A percentile compares a stretch with the other conserved stretches of the same genome.
Conservation (phyloP, 2,329 filamentous ascomycete species). For the Epichloe festucae region DNA sequence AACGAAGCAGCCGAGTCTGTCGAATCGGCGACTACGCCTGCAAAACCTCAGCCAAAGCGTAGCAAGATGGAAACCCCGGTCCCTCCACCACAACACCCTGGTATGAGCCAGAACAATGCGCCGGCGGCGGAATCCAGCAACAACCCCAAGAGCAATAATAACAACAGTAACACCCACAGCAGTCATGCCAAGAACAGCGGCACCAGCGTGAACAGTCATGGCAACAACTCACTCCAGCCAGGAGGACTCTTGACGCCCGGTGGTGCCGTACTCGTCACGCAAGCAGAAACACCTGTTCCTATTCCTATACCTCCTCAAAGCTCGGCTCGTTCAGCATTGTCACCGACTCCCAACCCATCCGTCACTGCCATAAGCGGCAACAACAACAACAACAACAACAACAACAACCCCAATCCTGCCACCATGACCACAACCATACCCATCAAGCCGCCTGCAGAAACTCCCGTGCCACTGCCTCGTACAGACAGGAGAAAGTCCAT, state of each 20-base stretch:
- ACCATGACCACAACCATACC: slow-evolving; percentile 17
- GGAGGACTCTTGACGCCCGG: slow-evolving; percentile 3
- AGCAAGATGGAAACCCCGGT: slow-evolving; percentile 46
- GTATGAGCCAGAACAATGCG: slow-evolving; percentile 16
- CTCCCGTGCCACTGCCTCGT: slow-evolving; percentile 24
- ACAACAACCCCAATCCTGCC: neutral
- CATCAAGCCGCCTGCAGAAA: slow-evolving; percentile 21
- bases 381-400: neutral
- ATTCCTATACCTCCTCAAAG: slow-evolving; percentile 21
- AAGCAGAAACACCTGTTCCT: slow-evolving; percentile 30
- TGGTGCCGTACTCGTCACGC: slow-evolving; percentile 9
- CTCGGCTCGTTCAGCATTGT: slow-evolving; percentile 18
- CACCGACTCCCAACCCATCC: slow-evolving; percentile 16
- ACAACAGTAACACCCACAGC: slow-evolving; percentile 5
- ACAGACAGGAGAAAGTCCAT: slow-evolving; percentile 19
- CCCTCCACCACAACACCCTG: slow-evolving; percentile 29
- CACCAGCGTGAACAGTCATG: neutral
- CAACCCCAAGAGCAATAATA: slow-evolving; percentile 9
- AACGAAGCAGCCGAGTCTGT: slow-evolving; percentile 17
- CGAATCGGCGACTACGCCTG: slow-evolving; percentile 13
- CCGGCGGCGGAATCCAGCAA: slow-evolving; percentile 15
- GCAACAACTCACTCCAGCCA: neutral
- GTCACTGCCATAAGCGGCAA: neutral
- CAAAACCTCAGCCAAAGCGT: slow-evolving; percentile 33
- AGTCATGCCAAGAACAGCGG: slow-evolving; percentile 8